Percentiles rank a stretch among this genome's conserved stretches.
Evolutionary conservation across 805 yeast genomes (phyloP).

Genomic region (Yarrowia osloensis): DNA sequence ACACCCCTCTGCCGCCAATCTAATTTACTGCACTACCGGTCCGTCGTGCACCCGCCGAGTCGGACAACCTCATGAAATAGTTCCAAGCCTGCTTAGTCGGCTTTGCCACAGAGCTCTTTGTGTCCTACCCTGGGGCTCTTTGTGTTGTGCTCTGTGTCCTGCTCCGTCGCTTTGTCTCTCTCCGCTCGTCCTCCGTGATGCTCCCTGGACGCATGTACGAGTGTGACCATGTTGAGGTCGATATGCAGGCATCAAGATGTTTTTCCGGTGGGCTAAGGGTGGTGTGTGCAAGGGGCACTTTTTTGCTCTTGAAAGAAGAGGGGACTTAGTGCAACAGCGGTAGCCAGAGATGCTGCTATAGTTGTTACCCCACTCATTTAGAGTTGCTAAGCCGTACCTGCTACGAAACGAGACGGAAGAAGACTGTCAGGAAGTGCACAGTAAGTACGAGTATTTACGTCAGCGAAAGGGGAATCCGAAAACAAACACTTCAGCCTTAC

Average conservation of each 20-base stretch:
- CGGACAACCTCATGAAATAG: neutral
- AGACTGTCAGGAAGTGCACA: too few relatives aligned
- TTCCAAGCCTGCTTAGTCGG: conserved; percentile 15
- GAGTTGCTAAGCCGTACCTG: too few relatives aligned
- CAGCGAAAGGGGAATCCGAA: too few relatives aligned
- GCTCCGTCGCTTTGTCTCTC: neutral
- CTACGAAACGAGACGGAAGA: too few relatives aligned
- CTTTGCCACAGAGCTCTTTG: neutral
- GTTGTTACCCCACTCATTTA: neutral
- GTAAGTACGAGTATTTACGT: too few relatives aligned
- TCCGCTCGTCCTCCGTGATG: conserved; percentile 3
- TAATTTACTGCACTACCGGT: neutral
- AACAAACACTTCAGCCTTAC: too few relatives aligned
- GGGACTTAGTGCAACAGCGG: neutral
- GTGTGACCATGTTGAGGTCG: neutral
- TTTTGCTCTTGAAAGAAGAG: neutral
- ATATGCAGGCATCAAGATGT: conserved; percentile 30
- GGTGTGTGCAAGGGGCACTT: neutral
- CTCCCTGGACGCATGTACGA: neutral
- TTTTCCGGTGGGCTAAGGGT: neutral
- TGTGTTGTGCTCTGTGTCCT: neutral
- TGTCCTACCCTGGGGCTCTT: neutral
- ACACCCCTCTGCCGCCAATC: neutral
- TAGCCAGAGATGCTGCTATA: neutral
- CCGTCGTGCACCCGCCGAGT: neutral